phyloP scores from a whole-genome alignment of 768 basidiomycete genomes.

The Boletus pseudo-olivaceus region DNA sequence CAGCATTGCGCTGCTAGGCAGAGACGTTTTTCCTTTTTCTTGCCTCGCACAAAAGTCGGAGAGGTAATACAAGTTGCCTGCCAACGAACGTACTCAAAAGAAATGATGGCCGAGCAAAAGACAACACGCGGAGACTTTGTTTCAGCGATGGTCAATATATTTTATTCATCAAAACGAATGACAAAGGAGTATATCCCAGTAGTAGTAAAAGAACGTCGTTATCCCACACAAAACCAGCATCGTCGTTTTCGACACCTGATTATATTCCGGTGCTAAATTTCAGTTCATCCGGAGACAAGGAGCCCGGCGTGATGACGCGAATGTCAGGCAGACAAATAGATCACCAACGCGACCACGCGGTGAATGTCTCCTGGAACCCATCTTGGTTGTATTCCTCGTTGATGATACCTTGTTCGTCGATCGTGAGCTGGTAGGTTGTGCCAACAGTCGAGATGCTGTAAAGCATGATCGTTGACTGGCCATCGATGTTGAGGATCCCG shows the following conservation, averaged over 20 bases:
- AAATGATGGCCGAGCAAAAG: background rate
- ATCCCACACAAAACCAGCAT: background rate
- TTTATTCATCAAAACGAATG: background rate
- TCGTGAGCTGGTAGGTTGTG: slow-evolving; percentile 39
- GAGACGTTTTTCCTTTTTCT: slow-evolving; percentile 3
- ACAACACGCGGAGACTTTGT: background rate
- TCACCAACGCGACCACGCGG: slow-evolving; percentile 33
- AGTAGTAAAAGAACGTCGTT: background rate
- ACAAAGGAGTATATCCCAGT: background rate
- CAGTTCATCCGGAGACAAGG: background rate
- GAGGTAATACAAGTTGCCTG: slow-evolving; percentile 7
- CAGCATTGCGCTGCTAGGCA: slow-evolving; percentile 71
- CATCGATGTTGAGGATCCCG: slow-evolving; percentile 42
- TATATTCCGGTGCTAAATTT: background rate
- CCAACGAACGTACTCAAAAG: slow-evolving; percentile 1
- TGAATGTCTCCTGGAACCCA: slow-evolving; percentile 44
- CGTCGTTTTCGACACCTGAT: background rate
- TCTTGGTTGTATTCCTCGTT: slow-evolving; percentile 36
- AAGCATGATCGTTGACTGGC: slow-evolving; percentile 37
- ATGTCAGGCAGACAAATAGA: background rate
- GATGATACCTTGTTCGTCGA: slow-evolving; percentile 35
- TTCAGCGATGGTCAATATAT: background rate
- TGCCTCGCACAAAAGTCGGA: slow-evolving; percentile 10
- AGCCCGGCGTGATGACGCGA: background rate
- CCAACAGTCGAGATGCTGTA: slow-evolving; percentile 50